Evolutionary conservation across 352 stramenopile genomes (phyloP), one percentile per base, ranked within the genome.

Genomic region (Pythium plurisporium): DNA sequence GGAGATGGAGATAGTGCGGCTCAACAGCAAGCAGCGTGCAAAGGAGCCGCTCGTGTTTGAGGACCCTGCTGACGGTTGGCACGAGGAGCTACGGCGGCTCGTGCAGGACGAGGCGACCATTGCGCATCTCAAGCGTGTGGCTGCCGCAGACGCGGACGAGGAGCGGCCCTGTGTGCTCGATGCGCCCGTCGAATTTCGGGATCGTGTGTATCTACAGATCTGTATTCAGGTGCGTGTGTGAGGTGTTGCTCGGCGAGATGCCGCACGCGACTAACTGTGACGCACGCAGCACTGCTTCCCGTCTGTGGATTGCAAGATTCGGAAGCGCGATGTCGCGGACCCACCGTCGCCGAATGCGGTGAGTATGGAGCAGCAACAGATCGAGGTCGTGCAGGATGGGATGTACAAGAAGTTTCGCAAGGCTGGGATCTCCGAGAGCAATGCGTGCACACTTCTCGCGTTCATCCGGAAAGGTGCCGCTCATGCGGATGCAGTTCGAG

Each of bases 151-250:
- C 5, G 22, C 19, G 5, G 31, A 49, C n/a, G 20, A 10, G 42
- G 49, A 61, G 2, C 1, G 15, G 2, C 69, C 25, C 4, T 37
- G 55, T 7, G 40, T 75, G 7, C 10, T 88, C 23, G 47, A 60
- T 1, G 68, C 76, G 0, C 83, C 83, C 2, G 56, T 1, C 0
- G 70, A 83, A 30, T 85, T 89, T 11, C 51, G 47, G 23, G 72
- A 90, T 27, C 80, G 82, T 17, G 74, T 91, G 29, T 83, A 74
- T 26, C 61, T 90, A 22, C 76, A 89, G 60, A 67, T 87, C 27
- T 90, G 77, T 62, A 88, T 91, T 34, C 83, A 93, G 68, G 81
- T 89, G 49, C 26, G 43, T 22, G 22, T 51, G 15, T 10, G n/a
- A n/a, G n/a, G n/a, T n/a, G n/a, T n/a, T n/a, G n/a, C n/a, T n/a